These are phyloP conservation scores for Circinella minor DNA, from an alignment of 371 early-diverging fungal species.

Conservation along the genomic window DNA sequence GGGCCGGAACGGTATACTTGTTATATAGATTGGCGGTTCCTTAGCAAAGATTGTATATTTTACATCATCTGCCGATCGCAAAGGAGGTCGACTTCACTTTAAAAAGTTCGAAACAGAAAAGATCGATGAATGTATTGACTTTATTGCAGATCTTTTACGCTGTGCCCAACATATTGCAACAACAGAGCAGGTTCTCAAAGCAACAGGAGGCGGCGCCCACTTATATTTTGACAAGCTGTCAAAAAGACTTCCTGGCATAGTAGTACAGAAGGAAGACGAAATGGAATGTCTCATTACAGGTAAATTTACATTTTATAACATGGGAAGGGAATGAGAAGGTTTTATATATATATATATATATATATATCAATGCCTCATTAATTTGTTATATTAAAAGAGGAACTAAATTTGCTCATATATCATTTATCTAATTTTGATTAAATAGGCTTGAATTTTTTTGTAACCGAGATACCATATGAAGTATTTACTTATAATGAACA, in stretches of 20 bases:
- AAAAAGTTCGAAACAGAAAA: conserved; percentile 93
- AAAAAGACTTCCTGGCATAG: conserved; percentile 57
- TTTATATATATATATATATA: too few species aligned
- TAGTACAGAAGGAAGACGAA: conserved; percentile 82
- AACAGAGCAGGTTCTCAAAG: conserved; percentile 61
- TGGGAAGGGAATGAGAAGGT: background rate
- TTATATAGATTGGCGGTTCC: conserved; percentile 86
- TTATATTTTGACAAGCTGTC: conserved; percentile 67
- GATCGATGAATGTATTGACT: conserved; percentile 88
- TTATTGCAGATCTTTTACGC: conserved; percentile 74
- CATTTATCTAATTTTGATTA: background rate
- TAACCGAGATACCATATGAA: conserved; percentile 92
- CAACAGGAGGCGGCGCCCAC: conserved; percentile 91
- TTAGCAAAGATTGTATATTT: conserved; percentile 95
- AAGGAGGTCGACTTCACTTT: conserved; percentile 92
- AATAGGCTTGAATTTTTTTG: conserved; percentile 87
- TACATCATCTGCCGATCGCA: conserved; percentile 52
- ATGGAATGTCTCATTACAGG: conserved; percentile 87
- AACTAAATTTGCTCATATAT: too few species aligned
- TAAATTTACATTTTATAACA: conserved; percentile 18
- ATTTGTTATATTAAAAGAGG: too few species aligned
- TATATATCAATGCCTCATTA: too few species aligned
- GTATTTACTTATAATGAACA: conserved; percentile 89
- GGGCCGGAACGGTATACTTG: background rate
- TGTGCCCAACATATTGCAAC: conserved; percentile 45